These are phyloP conservation scores for Aspergillus amoenus DNA, from an alignment of 2,329 filamentous ascomycete species.

Conservation along the genomic window DNA sequence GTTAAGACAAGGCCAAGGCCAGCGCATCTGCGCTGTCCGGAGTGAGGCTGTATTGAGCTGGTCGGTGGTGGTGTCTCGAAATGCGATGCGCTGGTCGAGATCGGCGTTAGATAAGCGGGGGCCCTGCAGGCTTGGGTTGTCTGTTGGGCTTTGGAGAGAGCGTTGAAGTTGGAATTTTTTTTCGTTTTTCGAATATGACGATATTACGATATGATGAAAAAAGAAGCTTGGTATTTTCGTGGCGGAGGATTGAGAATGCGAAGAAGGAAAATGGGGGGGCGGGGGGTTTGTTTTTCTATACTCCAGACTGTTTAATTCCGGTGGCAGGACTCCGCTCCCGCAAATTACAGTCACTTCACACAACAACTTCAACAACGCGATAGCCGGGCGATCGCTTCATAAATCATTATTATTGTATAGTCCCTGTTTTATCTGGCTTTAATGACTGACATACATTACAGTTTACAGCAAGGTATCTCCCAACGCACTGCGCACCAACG, in stretches of 20 bases:
- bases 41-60: not conserved
- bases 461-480: slow-evolving; percentile 80
- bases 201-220: not conserved
- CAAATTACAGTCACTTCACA: not conserved
- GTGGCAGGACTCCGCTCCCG: slow-evolving; percentile 2
- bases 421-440: not conserved
- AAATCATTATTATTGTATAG: slow-evolving; percentile 11
- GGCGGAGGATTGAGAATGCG: not conserved
- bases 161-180: not conserved
- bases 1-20: not conserved
- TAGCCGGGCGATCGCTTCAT: not conserved
- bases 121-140: not conserved
- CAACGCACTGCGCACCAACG: slow-evolving; percentile 84
- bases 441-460: slow-evolving; percentile 1
- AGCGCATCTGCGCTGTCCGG: slow-evolving; percentile 10
- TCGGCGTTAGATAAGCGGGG: slow-evolving; percentile 10
- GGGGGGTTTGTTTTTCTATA: slow-evolving; percentile 9
- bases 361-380: not conserved
- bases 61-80: not conserved
- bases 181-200: not conserved
- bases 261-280: slow-evolving; percentile 3
- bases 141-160: not conserved
- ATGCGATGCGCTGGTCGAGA: slow-evolving; percentile 4
- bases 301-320: not conserved
- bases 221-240: not conserved